A percentile compares a stretch with the other conserved stretches of the same genome.
phyloP scores from a whole-genome alignment of 768 basidiomycete species.

The Psilocybe cubensis region DNA sequence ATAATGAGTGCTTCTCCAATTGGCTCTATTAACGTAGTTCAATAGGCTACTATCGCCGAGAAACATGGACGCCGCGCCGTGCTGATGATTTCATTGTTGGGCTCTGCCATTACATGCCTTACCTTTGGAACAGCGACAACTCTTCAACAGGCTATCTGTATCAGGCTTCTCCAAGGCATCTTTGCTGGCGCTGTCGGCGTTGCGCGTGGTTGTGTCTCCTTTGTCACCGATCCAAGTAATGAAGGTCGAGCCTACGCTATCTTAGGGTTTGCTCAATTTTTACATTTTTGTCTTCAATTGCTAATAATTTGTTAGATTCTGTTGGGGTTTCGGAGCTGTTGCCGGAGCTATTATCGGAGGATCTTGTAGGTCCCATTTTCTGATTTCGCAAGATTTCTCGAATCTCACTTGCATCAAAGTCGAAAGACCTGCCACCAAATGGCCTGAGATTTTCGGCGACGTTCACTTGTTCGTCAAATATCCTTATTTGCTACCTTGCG shows the following conservation, averaged over 20 bases:
- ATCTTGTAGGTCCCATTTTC: conserved; percentile 57
- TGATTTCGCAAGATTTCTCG: conserved; percentile 12
- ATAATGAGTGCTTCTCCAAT: conserved; percentile 10
- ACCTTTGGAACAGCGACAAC: conserved; percentile 79
- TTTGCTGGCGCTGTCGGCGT: conserved; percentile 96
- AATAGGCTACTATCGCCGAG: conserved; percentile 88
- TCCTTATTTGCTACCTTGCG: conserved; percentile 91
- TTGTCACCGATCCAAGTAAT: conserved; percentile 89
- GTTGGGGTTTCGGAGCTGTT: conserved; percentile 97
- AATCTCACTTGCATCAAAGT: conserved; percentile 43
- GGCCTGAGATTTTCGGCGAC: conserved; percentile 74
- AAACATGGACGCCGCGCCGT: conserved; percentile 88
- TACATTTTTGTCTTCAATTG: conserved; percentile 9
- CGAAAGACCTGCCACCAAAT: conserved; percentile 85
- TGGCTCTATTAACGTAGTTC: conserved; percentile 6
- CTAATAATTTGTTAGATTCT: conserved; percentile 57
- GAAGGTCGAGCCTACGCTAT: conserved; percentile 95
- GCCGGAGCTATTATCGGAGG: conserved; percentile 87
- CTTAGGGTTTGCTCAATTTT: conserved; percentile 58
- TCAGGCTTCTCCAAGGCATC: conserved; percentile 88
- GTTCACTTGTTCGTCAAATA: conserved; percentile 72
- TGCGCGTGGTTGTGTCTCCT: conserved; percentile 84
- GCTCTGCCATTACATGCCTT: conserved; percentile 79
- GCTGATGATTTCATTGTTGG: conserved; percentile 81
- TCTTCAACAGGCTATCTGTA: conserved; percentile 78